phyloP scores from a whole-genome alignment of 441 rosid species.

The Populus hybrid region DNA sequence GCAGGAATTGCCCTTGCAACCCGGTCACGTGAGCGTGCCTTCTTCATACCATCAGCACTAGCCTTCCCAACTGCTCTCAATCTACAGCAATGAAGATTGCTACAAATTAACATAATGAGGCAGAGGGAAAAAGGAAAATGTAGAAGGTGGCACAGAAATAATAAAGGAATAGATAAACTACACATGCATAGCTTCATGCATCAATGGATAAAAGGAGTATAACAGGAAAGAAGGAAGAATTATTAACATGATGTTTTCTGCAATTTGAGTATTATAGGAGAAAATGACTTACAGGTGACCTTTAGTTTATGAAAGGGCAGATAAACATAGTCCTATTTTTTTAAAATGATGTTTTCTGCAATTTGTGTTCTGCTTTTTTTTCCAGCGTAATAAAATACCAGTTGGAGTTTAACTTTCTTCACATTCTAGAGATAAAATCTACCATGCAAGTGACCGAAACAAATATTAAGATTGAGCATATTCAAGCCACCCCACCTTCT shows the following conservation, averaged over 20 bases:
- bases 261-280: not conserved
- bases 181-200: not conserved
- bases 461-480: constrained; percentile 7
- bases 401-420: not conserved
- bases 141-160: not conserved
- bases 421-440: not conserved
- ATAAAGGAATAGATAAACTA: not conserved
- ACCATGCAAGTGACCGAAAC: not conserved
- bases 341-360: not conserved
- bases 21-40: constrained; percentile 66
- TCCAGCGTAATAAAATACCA: not conserved
- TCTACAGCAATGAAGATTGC: constrained; percentile 35
- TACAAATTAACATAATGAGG: constrained; percentile 18
- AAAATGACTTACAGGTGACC: not conserved
- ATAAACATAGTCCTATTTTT: not conserved
- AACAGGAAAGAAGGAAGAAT: not conserved
- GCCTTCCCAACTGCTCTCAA: constrained; percentile 70
- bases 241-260: not conserved
- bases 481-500: constrained; percentile 49
- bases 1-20: constrained; percentile 70
- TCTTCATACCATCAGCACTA: constrained; percentile 66
- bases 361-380: not conserved
- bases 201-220: not conserved
- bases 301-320: not conserved
- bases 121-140: not conserved